These are phyloP conservation scores for Trichosporon coremiiforme DNA, from an alignment of 1,284 basidiomycete genomes.

Conservation along the genomic window DNA sequence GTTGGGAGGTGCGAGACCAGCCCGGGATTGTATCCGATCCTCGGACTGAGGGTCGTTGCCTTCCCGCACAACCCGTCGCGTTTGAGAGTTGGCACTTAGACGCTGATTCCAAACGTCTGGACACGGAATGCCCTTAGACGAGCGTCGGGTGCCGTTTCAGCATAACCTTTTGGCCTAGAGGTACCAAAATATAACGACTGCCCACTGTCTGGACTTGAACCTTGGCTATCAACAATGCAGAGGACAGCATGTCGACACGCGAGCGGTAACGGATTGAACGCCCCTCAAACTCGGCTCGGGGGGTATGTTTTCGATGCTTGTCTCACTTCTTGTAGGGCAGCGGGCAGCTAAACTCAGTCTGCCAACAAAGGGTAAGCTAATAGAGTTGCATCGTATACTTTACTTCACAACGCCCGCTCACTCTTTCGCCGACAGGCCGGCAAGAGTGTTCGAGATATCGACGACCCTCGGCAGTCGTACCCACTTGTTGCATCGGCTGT, in stretches of 20 bases:
- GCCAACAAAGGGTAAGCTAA: neutral
- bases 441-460: neutral
- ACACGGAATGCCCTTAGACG: neutral
- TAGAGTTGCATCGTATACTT: neutral
- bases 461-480: neutral
- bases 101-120: neutral
- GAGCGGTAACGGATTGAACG: too few relatives aligned
- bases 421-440: neutral
- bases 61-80: too few relatives aligned
- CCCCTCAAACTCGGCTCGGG: neutral
- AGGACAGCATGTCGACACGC: too few relatives aligned
- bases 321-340: too few relatives aligned
- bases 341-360: neutral
- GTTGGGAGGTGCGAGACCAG: neutral
- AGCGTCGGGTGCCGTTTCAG: slow-evolving; percentile 4
- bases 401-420: neutral
- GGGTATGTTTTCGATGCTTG: neutral
- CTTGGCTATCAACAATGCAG: too few relatives aligned
- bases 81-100: neutral
- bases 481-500: neutral
- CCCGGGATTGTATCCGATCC: neutral
- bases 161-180: neutral
- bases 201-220: too few relatives aligned
- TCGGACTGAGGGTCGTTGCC: neutral
- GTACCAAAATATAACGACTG: neutral